Conservation (phyloP, 1,139 yeast genomes). For the Geotrichum candidum region DNA sequence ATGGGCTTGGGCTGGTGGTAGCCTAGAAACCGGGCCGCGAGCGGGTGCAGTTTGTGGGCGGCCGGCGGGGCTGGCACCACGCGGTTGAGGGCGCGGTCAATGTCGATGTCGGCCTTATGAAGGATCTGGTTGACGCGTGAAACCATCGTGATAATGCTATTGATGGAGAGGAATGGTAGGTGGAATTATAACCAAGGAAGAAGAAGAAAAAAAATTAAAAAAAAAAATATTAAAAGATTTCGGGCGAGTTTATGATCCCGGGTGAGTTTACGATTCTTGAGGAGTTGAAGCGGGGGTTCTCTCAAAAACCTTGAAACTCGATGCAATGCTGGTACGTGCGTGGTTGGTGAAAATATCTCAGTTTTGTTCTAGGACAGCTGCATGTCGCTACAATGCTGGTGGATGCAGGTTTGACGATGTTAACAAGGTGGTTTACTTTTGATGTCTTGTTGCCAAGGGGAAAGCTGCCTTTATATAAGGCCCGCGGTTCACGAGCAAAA, state of each 20-base stretch:
- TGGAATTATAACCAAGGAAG: neutral
- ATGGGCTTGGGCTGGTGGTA: conserved; percentile 17
- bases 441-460: too few species aligned
- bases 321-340: too few species aligned
- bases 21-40: conserved; percentile 24
- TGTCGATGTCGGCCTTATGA: conserved; percentile 18
- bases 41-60: conserved; percentile 23
- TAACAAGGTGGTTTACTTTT: too few species aligned
- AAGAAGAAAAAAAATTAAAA: neutral
- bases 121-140: conserved; percentile 1
- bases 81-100: conserved; percentile 24
- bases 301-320: too few species aligned
- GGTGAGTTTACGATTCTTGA: too few species aligned
- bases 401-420: too few species aligned
- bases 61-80: conserved; percentile 22
- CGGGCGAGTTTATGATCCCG: neutral
- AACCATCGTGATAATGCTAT: neutral
- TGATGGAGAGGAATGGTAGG: neutral
- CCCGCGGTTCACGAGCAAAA: too few species aligned
- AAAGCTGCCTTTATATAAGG: too few species aligned
- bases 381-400: too few species aligned
- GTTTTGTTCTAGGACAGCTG: too few species aligned
- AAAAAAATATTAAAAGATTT: neutral
- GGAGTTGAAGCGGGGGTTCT: too few species aligned
- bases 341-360: too few species aligned